phyloP scores from a whole-genome alignment of 192 early-diverging fungal genomes.

The Funneliformis geosporum region DNA sequence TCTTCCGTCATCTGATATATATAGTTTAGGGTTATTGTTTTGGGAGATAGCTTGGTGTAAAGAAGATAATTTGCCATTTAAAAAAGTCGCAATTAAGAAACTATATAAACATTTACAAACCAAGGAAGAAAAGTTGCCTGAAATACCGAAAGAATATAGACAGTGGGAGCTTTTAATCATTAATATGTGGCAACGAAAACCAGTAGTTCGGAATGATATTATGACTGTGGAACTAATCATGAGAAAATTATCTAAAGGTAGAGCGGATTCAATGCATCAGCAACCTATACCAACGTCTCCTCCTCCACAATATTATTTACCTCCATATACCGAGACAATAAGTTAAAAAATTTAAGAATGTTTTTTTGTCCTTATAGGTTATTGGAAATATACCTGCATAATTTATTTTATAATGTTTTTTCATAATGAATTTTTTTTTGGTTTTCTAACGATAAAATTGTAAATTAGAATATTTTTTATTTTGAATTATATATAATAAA shows the following conservation, averaged over 20 bases:
- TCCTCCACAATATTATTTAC: no score
- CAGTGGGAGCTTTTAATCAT: background rate
- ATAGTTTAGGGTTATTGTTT: background rate
- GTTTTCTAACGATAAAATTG: no score
- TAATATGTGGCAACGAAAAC: background rate
- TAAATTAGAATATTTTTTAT: no score
- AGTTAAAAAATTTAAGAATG: no score
- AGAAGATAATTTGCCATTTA: background rate
- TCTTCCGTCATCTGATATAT: background rate
- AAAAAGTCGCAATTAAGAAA: background rate
- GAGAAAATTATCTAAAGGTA: background rate
- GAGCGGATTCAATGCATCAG: background rate
- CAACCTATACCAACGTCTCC: no score
- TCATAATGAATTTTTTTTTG: no score
- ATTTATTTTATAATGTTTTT: no score
- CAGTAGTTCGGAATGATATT: background rate
- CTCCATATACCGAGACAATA: no score
- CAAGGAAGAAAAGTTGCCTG: background rate
- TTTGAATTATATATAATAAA: no score
- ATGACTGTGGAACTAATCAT: background rate
- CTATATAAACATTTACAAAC: background rate
- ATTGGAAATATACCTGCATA: no score
- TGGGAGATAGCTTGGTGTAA: background rate
- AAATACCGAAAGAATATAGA: background rate
- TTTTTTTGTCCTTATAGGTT: no score